phyloP scores from a whole-genome alignment of 2,329 filamentous ascomycete genomes.

The Neofusicoccum laricinum region DNA sequence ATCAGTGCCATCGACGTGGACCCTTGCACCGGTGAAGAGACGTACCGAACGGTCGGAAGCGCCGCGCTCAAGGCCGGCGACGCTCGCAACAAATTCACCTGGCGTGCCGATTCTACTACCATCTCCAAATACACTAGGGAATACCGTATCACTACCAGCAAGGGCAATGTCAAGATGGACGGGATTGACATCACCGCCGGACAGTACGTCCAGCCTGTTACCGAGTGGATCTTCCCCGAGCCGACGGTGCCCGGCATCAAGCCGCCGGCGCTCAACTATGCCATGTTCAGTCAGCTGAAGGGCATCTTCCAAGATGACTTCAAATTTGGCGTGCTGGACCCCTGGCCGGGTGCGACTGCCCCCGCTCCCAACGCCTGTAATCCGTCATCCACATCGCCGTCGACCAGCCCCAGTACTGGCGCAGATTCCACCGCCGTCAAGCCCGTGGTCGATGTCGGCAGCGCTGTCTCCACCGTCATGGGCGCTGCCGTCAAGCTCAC shows the following conservation, averaged over 20 bases:
- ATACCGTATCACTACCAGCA: conserved; percentile 37
- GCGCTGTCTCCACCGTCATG: conserved; percentile 22
- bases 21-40: conserved; percentile 41
- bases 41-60: conserved; percentile 34
- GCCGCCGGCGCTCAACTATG: conserved; percentile 27
- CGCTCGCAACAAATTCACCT: conserved; percentile 41
- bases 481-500: conserved; percentile 29
- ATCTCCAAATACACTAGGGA: conserved; percentile 39
- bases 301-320: conserved; percentile 29
- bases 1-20: conserved; percentile 43
- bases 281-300: conserved; percentile 36
- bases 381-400: conserved; percentile 18
- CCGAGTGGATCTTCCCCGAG: conserved; percentile 46
- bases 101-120: conserved; percentile 26
- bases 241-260: conserved; percentile 38
- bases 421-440: conserved; percentile 23
- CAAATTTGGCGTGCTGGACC: conserved; percentile 38
- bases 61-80: conserved; percentile 29
- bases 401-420: conserved; percentile 19
- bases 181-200: conserved; percentile 42
- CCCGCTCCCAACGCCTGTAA: conserved; percentile 28
- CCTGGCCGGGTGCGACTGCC: conserved; percentile 33
- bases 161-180: conserved; percentile 30
- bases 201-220: conserved; percentile 41
- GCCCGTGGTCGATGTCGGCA: conserved; percentile 19